Evolutionary conservation across 352 stramenopile species (phyloP).

Genomic region (Globisporangium echinulatum): DNA sequence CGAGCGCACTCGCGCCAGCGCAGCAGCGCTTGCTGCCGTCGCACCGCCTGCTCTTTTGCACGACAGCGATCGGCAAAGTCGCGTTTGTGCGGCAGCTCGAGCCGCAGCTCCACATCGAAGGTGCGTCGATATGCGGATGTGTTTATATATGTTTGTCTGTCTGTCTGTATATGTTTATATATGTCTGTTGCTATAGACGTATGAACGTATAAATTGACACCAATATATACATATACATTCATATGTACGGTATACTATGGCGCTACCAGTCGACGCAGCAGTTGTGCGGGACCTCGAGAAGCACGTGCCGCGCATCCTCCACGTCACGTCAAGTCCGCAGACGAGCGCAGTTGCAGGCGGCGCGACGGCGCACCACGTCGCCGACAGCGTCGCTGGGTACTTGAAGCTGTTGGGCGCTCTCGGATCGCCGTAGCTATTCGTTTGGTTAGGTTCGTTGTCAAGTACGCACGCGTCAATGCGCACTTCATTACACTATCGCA

Average conservation of each 20-base stretch:
- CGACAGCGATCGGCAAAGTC: conserved; percentile 67
- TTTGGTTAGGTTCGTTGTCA: too few relatives aligned
- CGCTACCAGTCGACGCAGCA: conserved; percentile 39
- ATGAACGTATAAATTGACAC: background rate
- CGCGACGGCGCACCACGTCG: conserved; percentile 48
- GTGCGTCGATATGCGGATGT: conserved; percentile 18
- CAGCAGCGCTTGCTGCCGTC: conserved; percentile 27
- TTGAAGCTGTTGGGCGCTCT: conserved; percentile 48
- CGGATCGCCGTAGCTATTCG: conserved; percentile 1
- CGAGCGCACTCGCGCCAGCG: conserved; percentile 19
- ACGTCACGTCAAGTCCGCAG: conserved; percentile 33
- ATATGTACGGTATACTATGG: background rate
- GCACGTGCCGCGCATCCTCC: conserved; percentile 67
- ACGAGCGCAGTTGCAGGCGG: conserved; percentile 11
- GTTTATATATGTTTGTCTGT: background rate
- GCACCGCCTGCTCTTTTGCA: conserved; percentile 82
- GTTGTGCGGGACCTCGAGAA: conserved; percentile 63
- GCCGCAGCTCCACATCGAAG: conserved; percentile 77
- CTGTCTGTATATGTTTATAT: background rate
- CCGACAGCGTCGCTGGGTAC: conserved; percentile 62
- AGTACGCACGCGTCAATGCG: too few relatives aligned
- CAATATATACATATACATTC: too few relatives aligned
- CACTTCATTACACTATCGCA: too few relatives aligned
- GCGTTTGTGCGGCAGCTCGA: conserved; percentile 86
- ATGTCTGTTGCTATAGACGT: too few relatives aligned